Evolutionary conservation across 1,139 yeast species (phyloP).

Genomic region (Suhomyces panamericanus): DNA sequence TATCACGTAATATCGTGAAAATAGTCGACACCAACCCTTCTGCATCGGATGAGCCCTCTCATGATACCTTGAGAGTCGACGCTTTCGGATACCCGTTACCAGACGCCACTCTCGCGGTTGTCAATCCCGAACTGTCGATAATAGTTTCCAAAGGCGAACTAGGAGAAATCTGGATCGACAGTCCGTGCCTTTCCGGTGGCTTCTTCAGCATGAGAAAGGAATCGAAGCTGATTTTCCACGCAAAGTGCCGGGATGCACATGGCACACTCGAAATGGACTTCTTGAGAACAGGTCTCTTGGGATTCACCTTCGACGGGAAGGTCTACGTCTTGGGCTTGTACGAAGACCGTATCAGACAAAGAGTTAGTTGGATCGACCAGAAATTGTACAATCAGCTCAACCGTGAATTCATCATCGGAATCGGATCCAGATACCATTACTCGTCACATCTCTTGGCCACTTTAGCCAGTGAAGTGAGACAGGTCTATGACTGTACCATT

Average conservation of each 20-base stretch:
- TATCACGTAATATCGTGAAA: conserved; percentile 75
- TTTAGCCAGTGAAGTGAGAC: conserved; percentile 76
- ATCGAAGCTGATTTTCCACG: conserved; percentile 77
- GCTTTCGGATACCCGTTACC: conserved; percentile 95
- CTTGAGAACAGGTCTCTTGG: conserved; percentile 85
- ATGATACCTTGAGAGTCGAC: conserved; percentile 66
- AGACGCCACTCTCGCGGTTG: conserved; percentile 90
- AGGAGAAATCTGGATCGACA: conserved; percentile 98
- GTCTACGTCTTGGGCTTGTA: conserved; percentile 85
- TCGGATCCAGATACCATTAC: conserved; percentile 66
- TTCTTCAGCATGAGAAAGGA: conserved; percentile 73
- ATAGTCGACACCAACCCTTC: conserved; percentile 64
- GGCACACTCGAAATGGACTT: conserved; percentile 75
- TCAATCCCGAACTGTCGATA: conserved; percentile 82
- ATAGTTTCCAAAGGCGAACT: conserved; percentile 72
- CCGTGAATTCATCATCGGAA: conserved; percentile 35
- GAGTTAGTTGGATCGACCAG: conserved; percentile 63
- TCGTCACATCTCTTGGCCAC: conserved; percentile 83
- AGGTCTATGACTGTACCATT: conserved; percentile 86
- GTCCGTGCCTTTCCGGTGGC: conserved; percentile 86
- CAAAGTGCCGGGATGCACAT: conserved; percentile 69
- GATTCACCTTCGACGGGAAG: conserved; percentile 84
- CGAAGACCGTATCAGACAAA: conserved; percentile 87
- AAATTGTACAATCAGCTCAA: conserved; percentile 35
- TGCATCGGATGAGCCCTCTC: conserved; percentile 51